A percentile compares a stretch with the other conserved stretches of the same genome.
Evolutionary conservation across 176 grass and related monocot species (phyloP).

Genomic region (Avena insularis): DNA sequence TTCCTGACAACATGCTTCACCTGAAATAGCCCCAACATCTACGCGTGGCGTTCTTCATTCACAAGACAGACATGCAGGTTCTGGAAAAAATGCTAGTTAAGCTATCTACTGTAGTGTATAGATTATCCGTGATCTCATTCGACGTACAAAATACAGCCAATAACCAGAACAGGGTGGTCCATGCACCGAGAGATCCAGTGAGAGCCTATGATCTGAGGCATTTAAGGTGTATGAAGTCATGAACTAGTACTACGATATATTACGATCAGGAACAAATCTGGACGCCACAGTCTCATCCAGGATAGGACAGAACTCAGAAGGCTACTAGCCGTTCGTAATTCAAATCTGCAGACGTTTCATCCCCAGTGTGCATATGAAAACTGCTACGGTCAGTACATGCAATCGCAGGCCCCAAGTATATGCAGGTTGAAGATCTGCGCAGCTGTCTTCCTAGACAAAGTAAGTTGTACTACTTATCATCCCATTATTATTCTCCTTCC

Average conservation of each 20-base stretch:
- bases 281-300: conserved; percentile 3
- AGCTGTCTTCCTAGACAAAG: no score
- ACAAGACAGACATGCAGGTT: background rate
- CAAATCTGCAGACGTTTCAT: background rate
- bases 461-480: no score
- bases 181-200: background rate
- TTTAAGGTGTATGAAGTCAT: conserved; percentile 8
- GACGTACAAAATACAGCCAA: background rate
- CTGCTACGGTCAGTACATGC: background rate
- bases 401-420: no score
- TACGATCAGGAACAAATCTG: background rate
- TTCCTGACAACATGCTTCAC: background rate
- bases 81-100: background rate
- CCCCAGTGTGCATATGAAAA: background rate
- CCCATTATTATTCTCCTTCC: no score
- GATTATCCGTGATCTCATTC: background rate
- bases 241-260: background rate
- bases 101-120: background rate
- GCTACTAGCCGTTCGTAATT: background rate
- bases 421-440: no score
- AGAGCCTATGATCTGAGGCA: background rate
- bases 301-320: background rate
- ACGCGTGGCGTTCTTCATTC: background rate
- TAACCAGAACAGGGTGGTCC: background rate
- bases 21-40: background rate